phyloP scores from a whole-genome alignment of 768 basidiomycete species.

The Suillus paluster region DNA sequence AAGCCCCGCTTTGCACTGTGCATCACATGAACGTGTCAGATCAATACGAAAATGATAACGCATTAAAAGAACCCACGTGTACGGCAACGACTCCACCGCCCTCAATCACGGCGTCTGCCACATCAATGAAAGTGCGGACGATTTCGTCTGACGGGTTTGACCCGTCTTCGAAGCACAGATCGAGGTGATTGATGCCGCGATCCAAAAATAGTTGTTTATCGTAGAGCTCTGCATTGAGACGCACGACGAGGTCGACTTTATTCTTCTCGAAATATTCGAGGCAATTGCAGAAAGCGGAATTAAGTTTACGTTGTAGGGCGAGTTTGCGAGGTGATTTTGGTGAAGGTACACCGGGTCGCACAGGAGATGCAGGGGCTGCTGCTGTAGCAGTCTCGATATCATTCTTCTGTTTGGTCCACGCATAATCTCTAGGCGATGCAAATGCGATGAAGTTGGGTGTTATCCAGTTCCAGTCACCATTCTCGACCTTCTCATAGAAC shows the following conservation, averaged over 20 bases:
- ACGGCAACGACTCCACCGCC: constrained; percentile 84
- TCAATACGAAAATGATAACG: constrained; percentile 9
- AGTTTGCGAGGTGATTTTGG: constrained; percentile 38
- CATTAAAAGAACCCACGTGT: constrained; percentile 63
- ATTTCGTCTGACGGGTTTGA: constrained; percentile 98
- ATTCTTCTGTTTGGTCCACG: constrained; percentile 79
- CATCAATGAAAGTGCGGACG: constrained; percentile 86
- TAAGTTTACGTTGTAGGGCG: constrained; percentile 77
- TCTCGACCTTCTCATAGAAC: constrained; percentile 93
- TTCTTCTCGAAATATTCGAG: constrained; percentile 91
- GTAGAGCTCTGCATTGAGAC: constrained; percentile 92
- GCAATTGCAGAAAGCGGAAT: constrained; percentile 85
- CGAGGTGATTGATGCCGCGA: constrained; percentile 85
- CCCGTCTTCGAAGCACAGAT: constrained; percentile 97
- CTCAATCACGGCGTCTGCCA: constrained; percentile 79
- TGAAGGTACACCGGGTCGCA: constrained; percentile 31
- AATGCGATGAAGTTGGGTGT: constrained; percentile 93
- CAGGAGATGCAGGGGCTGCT: constrained; percentile 26
- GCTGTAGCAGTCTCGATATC: constrained; percentile 52
- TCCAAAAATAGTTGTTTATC: constrained; percentile 81
- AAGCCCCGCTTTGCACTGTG: constrained; percentile 93
- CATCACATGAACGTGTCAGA: constrained; percentile 21
- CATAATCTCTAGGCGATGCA: constrained; percentile 85
- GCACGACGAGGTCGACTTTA: constrained; percentile 88
- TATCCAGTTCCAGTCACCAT: constrained; percentile 96